These are phyloP conservation scores for Cryptosporidium ubiquitum DNA, from an alignment of 169 alveolate species.

Conservation along the genomic window DNA sequence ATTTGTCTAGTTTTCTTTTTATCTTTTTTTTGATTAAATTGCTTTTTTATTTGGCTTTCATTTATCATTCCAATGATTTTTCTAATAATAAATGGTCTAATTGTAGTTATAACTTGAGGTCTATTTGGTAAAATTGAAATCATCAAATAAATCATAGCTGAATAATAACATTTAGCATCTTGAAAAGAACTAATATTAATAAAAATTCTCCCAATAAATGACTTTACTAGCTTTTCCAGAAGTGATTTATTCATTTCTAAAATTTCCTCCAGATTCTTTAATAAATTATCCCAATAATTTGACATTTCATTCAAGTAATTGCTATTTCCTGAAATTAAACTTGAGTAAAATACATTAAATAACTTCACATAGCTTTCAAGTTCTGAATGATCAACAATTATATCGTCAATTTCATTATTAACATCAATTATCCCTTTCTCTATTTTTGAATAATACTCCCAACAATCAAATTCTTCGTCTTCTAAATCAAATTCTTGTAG, in stretches of 20 bases:
- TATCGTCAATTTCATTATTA: not conserved
- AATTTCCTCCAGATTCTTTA: not conserved
- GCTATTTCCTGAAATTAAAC: constrained; percentile 33
- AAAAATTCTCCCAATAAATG: constrained; percentile 43
- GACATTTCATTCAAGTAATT: constrained; percentile 41
- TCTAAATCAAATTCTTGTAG: constrained; percentile 46
- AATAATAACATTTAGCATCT: constrained; percentile 45
- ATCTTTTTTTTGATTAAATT: not conserved
- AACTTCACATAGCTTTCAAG: constrained; percentile 31
- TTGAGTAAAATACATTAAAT: constrained; percentile 1
- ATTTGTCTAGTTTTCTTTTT: not conserved
- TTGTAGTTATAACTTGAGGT: constrained; percentile 22
- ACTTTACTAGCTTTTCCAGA: not conserved
- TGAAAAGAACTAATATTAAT: not conserved
- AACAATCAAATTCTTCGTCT: constrained; percentile 10
- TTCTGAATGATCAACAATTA: not conserved
- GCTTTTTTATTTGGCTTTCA: not conserved
- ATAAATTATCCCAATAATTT: constrained; percentile 17
- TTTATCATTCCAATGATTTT: constrained; percentile 29
- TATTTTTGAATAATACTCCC: constrained; percentile 45
- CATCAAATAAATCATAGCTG: constrained; percentile 63
- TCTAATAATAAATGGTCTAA: constrained; percentile 65
- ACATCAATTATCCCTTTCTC: constrained; percentile 19
- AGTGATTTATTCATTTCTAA: not conserved
- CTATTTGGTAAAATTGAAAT: constrained; percentile 39